Percentiles rank a stretch among this genome's conserved stretches.
These are phyloP conservation scores for Angomonas ambiguus DNA, from an alignment of 208 protist species.

Conservation along the genomic window DNA sequence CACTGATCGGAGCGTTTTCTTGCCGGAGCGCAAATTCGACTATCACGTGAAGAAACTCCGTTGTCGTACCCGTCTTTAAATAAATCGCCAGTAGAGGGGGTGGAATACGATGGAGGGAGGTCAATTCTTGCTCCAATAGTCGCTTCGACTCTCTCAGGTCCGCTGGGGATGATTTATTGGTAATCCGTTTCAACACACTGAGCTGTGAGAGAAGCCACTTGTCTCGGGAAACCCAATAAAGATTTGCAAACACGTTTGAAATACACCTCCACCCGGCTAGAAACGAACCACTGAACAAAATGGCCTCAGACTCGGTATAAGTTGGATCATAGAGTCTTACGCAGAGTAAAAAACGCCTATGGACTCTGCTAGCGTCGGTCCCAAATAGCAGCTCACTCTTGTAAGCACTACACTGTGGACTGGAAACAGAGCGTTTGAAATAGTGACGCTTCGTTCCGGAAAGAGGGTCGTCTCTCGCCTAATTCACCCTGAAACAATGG, in stretches of 20 bases:
- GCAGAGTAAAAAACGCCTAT: not conserved
- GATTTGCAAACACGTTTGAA: not conserved
- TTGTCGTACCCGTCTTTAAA: not conserved
- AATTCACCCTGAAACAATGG: not conserved
- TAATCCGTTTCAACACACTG: not conserved
- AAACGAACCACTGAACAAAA: not conserved
- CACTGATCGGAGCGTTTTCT: constrained; percentile 14
- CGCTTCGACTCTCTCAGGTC: not conserved
- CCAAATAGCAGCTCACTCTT: not conserved
- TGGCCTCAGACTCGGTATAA: not conserved
- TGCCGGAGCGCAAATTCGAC: constrained; percentile 20
- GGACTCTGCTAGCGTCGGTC: not conserved
- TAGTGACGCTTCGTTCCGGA: not conserved
- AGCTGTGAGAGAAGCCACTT: not conserved
- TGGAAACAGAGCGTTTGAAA: not conserved
- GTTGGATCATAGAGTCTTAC: not conserved
- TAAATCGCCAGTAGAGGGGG: constrained; percentile 2
- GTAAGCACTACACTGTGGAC: not conserved
- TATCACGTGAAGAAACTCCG: constrained; percentile 17
- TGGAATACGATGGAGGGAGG: constrained; percentile 4
- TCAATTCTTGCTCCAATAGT: not conserved
- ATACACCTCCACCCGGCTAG: not conserved
- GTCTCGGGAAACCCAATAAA: not conserved
- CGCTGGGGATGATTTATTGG: not conserved
- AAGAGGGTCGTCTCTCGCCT: too few species aligned